A percentile compares a stretch with the other conserved stretches of the same genome.
These are phyloP conservation scores for Monilinia fructicola DNA, from an alignment of 2,329 filamentous ascomycete species.

Conservation along the genomic window DNA sequence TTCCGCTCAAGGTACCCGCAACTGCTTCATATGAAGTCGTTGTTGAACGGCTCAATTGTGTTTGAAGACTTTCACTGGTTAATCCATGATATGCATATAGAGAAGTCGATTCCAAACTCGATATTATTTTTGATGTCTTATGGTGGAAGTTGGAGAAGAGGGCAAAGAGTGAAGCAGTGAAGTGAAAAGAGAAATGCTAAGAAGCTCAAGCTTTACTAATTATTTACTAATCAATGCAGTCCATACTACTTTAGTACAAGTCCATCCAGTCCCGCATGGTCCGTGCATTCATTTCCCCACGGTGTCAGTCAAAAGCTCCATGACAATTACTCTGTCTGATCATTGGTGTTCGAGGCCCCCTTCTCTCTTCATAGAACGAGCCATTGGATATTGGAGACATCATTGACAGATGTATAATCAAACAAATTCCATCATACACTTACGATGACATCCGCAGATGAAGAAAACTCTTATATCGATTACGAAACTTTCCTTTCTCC, in stretches of 20 bases:
- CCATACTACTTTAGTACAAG: too few species aligned
- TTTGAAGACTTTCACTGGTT: neutral
- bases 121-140: neutral
- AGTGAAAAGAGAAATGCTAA: neutral
- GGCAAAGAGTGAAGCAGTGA: neutral
- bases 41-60: neutral
- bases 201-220: too few species aligned
- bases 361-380: neutral
- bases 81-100: neutral
- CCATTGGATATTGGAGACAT: neutral
- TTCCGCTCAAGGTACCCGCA: neutral
- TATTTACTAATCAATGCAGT: too few species aligned
- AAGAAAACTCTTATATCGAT: slow-evolving; percentile 86
- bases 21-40: neutral
- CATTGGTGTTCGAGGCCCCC: neutral
- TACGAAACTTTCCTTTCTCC: slow-evolving; percentile 88
- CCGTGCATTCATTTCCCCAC: slow-evolving; percentile 17
- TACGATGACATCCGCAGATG: slow-evolving; percentile 42
- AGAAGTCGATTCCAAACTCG: neutral
- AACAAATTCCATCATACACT: neutral
- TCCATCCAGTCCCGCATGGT: neutral
- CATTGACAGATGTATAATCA: slow-evolving; percentile 4
- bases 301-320: slow-evolving; percentile 13
- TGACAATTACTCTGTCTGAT: slow-evolving; percentile 12
- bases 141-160: neutral